Evolutionary conservation across 805 yeast genomes (phyloP).

Genomic region (Wickerhamiella vanderwaltii): DNA sequence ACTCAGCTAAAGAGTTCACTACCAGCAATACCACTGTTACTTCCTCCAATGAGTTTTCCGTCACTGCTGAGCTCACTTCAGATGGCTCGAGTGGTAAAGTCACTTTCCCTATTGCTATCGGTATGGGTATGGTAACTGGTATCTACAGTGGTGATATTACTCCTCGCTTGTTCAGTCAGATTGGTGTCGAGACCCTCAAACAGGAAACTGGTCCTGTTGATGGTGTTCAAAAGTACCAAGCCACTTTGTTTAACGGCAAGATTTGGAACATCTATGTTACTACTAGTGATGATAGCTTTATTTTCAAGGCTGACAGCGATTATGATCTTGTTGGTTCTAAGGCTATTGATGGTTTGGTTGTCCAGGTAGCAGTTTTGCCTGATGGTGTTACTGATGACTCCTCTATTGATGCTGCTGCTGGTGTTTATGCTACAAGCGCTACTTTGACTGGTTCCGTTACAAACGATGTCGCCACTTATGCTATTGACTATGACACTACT

Average conservation of each 20-base stretch:
- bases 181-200: slow-evolving; percentile 35
- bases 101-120: slow-evolving; percentile 57
- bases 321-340: slow-evolving; percentile 29
- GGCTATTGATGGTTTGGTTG: slow-evolving; percentile 28
- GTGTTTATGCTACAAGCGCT: slow-evolving; percentile 46
- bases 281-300: slow-evolving; percentile 28
- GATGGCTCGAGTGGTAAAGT: slow-evolving; percentile 30
- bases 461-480: slow-evolving; percentile 37
- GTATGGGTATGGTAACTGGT: slow-evolving; percentile 71
- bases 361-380: slow-evolving; percentile 44
- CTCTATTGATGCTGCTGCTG: slow-evolving; percentile 53
- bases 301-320: slow-evolving; percentile 28
- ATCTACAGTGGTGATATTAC: slow-evolving; percentile 37
- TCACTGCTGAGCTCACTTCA: slow-evolving; percentile 29
- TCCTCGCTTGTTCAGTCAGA: slow-evolving; percentile 35
- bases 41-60: slow-evolving; percentile 41
- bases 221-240: slow-evolving; percentile 30
- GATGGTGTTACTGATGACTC: slow-evolving; percentile 28
- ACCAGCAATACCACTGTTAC: slow-evolving; percentile 32
- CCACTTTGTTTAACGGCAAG: slow-evolving; percentile 31
- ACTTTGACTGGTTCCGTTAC: slow-evolving; percentile 35
- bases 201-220: slow-evolving; percentile 25
- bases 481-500: slow-evolving; percentile 36
- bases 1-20: slow-evolving; percentile 41
- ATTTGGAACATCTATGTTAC: slow-evolving; percentile 44